Conservation (phyloP, 257 asterid genomes). For the Datura wrightii region DNA sequence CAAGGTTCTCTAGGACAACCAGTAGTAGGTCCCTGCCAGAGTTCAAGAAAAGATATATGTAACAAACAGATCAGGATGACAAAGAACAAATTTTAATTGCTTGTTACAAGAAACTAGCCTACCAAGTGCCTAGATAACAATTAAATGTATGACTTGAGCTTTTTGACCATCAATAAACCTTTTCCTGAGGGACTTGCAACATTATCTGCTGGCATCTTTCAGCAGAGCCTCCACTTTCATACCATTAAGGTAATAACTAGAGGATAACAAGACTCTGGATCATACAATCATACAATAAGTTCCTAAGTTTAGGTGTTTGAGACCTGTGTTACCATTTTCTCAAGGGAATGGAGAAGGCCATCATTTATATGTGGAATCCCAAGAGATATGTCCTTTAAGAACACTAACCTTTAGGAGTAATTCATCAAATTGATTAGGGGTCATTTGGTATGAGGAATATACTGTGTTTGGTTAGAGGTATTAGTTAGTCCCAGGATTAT, state of each 20-base stretch:
- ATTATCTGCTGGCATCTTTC: background rate
- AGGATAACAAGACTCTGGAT: background rate
- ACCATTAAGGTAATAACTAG: background rate
- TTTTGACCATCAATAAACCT: background rate
- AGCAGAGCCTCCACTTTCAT: background rate
- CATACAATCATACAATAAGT: background rate
- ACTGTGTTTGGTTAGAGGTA: too few relatives aligned
- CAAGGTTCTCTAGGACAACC: conserved; percentile 96
- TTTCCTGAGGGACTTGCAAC: background rate
- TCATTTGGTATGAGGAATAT: too few relatives aligned
- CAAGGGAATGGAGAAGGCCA: background rate
- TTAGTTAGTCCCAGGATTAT: too few relatives aligned
- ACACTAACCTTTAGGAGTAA: background rate
- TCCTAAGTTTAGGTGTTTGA: background rate
- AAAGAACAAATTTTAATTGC: background rate
- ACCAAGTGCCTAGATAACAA: background rate
- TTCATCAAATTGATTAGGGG: too few relatives aligned
- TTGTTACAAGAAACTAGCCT: conserved; percentile 22
- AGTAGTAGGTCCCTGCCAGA: conserved; percentile 60
- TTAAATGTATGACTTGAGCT: background rate
- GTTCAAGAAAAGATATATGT: conserved; percentile 20
- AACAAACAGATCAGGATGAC: background rate
- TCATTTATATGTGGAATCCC: background rate
- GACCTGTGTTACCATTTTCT: background rate
- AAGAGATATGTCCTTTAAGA: background rate